phyloP scores from a whole-genome alignment of 305 asterid species.

The Fraxinus angustifolia region DNA sequence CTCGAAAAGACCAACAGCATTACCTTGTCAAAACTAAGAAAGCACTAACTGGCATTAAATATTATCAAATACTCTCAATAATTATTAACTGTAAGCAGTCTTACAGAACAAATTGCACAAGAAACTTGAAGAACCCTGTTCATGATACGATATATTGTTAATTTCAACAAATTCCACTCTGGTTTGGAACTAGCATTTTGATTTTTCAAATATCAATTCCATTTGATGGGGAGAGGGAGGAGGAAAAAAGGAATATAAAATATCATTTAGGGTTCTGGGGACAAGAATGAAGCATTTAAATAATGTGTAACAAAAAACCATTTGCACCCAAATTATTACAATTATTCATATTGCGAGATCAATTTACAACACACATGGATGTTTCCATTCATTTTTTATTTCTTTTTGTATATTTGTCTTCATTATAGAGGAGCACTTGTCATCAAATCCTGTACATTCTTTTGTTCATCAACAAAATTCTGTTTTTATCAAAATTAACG shows the following conservation, averaged over 20 bases:
- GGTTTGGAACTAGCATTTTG: slow-evolving; percentile 12
- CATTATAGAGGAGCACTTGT: background rate
- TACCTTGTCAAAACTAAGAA: slow-evolving; percentile 7
- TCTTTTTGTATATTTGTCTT: background rate
- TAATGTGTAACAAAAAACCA: slow-evolving; percentile 9
- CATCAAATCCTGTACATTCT: background rate
- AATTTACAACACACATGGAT: background rate
- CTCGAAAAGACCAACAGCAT: slow-evolving; percentile 4
- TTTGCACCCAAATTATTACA: slow-evolving; percentile 12
- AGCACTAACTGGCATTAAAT: slow-evolving; percentile 4
- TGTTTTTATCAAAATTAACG: background rate
- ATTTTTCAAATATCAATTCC: slow-evolving; percentile 3
- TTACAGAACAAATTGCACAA: slow-evolving; percentile 2
- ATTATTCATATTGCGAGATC: background rate
- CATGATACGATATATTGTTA: background rate
- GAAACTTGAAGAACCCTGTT: background rate
- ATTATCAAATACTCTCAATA: slow-evolving; percentile 11
- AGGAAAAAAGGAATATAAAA: background rate
- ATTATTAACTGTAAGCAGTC: background rate
- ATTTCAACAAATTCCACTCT: background rate
- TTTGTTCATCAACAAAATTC: background rate
- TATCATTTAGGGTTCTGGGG: background rate
- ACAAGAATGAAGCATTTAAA: slow-evolving; percentile 1
- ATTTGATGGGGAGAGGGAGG: slow-evolving; percentile 1
- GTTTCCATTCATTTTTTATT: background rate